phyloP scores from a whole-genome alignment of 202 grass and related monocot species.

The Sporobolus alterniflorus region DNA sequence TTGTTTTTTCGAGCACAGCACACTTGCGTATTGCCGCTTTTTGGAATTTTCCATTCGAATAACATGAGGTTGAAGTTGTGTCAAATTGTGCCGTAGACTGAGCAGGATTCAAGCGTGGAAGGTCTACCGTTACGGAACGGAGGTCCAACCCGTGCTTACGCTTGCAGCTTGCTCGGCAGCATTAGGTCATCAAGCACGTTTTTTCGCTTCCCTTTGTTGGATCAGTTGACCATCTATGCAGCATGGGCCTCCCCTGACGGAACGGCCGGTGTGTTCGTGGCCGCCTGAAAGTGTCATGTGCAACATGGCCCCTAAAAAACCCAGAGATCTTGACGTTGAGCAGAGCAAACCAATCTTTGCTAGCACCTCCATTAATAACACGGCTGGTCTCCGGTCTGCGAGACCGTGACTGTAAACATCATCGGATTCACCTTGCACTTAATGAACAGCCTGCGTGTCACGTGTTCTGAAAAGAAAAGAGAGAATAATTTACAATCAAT shows the following conservation, averaged over 20 bases:
- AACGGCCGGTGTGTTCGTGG: constrained; percentile 18
- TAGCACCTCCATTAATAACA: not conserved
- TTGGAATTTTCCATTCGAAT: too few species aligned
- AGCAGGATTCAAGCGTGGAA: not conserved
- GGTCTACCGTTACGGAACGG: not conserved
- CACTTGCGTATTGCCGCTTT: too few species aligned
- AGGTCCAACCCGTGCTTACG: not conserved
- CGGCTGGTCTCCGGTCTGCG: not conserved
- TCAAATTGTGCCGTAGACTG: too few species aligned
- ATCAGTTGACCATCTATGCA: constrained; percentile 27
- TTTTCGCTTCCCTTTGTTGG: not conserved
- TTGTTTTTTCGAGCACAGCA: too few species aligned
- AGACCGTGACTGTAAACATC: not conserved
- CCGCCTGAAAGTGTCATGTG: constrained; percentile 11
- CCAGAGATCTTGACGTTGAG: not conserved
- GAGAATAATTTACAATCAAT: too few species aligned
- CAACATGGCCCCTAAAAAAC: constrained; percentile 23
- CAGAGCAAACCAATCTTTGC: not conserved
- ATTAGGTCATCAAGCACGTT: constrained; percentile 42
- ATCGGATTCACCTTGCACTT: not conserved
- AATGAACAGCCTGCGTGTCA: too few species aligned
- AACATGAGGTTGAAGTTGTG: too few species aligned
- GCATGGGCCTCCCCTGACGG: not conserved
- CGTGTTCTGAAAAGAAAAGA: too few species aligned
- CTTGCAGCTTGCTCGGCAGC: constrained; percentile 13